phyloP scores from a whole-genome alignment of 345 rosid species.

The Mallotus nudiflorus region DNA sequence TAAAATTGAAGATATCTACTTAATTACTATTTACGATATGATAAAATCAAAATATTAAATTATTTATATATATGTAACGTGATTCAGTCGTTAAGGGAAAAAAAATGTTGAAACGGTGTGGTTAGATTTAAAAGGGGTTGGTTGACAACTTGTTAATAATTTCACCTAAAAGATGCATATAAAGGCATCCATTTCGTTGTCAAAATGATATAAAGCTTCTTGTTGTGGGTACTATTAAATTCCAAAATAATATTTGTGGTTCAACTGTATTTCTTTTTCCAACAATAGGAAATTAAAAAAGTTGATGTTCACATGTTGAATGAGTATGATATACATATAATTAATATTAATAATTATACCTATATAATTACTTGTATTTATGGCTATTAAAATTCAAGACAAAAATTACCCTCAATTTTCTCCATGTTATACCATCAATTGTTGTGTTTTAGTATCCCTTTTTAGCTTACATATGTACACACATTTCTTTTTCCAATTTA shows the following conservation, averaged over 20 bases:
- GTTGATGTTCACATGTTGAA: neutral
- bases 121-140: neutral
- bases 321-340: too few species aligned
- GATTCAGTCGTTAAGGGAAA: too few species aligned
- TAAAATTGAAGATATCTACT: too few species aligned
- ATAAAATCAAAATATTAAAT: too few species aligned
- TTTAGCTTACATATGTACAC: too few species aligned
- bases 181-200: neutral
- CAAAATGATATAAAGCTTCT: neutral
- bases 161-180: slow-evolving; percentile 2
- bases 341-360: too few species aligned
- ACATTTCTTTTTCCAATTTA: neutral
- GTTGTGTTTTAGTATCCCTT: neutral
- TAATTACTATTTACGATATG: too few species aligned
- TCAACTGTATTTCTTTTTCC: neutral
- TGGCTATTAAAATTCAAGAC: too few species aligned
- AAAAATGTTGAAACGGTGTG: neutral
- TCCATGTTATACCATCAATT: neutral
- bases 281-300: neutral
- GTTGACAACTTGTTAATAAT: neutral
- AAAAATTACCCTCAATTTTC: too few species aligned
- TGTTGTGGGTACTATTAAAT: neutral
- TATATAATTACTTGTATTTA: too few species aligned
- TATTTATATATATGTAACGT: too few species aligned
- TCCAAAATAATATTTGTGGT: slow-evolving; percentile 1